Conservation (phyloP, 2,329 filamentous ascomycete genomes). For the Microsporum ferrugineum region DNA sequence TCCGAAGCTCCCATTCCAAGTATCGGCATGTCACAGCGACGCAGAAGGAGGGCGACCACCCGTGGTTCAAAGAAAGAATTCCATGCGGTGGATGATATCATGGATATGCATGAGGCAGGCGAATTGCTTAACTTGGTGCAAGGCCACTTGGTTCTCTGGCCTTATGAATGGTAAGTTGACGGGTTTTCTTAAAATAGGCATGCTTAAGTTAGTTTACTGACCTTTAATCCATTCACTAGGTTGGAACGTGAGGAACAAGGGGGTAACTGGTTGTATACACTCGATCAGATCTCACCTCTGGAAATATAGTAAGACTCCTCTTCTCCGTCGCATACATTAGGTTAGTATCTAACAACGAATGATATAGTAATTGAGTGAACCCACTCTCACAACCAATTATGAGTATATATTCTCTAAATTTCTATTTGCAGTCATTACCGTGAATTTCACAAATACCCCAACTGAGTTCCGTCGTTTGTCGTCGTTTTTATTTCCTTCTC, state of each 20-base stretch:
- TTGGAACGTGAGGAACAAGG: conserved; percentile 80
- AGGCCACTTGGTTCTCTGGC: conserved; percentile 80
- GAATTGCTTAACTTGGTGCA: conserved; percentile 71
- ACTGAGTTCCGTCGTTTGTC: background rate
- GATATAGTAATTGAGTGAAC: conserved; percentile 9
- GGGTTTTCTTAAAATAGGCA: background rate
- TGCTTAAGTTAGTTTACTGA: conserved; percentile 1
- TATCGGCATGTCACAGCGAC: conserved; percentile 28
- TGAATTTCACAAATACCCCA: background rate
- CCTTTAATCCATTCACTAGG: conserved; percentile 32
- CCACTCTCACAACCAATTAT: background rate
- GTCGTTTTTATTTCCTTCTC: background rate
- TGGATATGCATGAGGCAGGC: conserved; percentile 65
- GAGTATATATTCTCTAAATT: background rate
- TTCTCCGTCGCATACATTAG: background rate
- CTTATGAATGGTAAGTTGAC: conserved; percentile 67
- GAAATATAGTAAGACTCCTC: conserved; percentile 61
- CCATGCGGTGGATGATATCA: conserved; percentile 57
- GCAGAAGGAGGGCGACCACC: conserved; percentile 36
- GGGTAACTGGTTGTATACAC: conserved; percentile 92
- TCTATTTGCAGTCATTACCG: background rate
- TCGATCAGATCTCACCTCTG: conserved; percentile 88
- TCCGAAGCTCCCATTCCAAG: conserved; percentile 31
- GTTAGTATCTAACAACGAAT: background rate
- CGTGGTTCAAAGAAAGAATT: conserved; percentile 38